Evolutionary conservation across 225 moss, liverwort and hornwort species (phyloP).

Genomic region (Polytrichum commune): DNA sequence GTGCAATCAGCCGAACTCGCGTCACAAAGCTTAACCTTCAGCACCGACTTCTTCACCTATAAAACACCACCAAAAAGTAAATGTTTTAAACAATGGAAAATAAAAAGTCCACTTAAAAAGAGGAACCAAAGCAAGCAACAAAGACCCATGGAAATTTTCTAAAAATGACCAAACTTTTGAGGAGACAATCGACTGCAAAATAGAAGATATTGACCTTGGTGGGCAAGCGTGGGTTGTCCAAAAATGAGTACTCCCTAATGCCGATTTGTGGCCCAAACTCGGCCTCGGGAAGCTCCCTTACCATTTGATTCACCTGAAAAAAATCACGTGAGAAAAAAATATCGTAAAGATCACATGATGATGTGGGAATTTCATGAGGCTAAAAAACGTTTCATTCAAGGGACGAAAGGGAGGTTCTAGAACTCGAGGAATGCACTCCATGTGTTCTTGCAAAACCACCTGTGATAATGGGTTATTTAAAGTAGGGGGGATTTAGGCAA

Average conservation of each 20-base stretch:
- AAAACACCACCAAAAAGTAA: background rate
- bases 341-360: no score
- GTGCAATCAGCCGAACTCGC: constrained; percentile 45
- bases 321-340: background rate
- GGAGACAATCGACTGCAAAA: no score
- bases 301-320: constrained; percentile 67
- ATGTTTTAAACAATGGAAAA: background rate
- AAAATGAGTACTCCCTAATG: constrained; percentile 89
- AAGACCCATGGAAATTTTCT: no score
- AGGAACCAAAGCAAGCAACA: no score
- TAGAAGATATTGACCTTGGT: constrained; percentile 47
- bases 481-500: no score
- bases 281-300: constrained; percentile 27
- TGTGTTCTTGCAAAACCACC: no score
- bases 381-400: no score
- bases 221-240: constrained; percentile 68
- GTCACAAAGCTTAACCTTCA: constrained; percentile 74
- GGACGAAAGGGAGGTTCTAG: no score
- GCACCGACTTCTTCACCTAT: constrained; percentile 66
- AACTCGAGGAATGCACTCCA: no score
- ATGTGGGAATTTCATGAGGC: no score
- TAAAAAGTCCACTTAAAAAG: no score
- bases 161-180: background rate
- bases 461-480: no score
- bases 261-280: constrained; percentile 66